Evolutionary conservation across 1,139 yeast genomes (phyloP).

Genomic region (Starmera stellimalicola): DNA sequence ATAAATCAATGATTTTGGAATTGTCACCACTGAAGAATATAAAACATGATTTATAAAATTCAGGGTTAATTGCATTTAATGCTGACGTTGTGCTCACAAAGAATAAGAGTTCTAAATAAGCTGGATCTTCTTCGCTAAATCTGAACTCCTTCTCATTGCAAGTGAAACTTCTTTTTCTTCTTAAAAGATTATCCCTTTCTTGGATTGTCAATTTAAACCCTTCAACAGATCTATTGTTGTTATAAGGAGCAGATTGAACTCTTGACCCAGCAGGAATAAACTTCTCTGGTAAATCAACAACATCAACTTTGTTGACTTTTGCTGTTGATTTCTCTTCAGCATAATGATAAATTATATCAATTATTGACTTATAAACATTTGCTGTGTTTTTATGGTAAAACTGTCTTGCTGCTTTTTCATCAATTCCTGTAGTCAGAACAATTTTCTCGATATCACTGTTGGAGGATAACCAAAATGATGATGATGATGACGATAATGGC

Average conservation of each 20-base stretch:
- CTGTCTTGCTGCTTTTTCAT: neutral
- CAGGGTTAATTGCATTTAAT: conserved; percentile 12
- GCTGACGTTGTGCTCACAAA: conserved; percentile 6
- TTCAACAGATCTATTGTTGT: neutral
- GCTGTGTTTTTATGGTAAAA: conserved; percentile 5
- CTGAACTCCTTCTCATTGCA: conserved; percentile 1
- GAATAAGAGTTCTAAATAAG: conserved; percentile 10
- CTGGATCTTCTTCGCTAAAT: conserved; percentile 6
- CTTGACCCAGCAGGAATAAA: conserved; percentile 7
- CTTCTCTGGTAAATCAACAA: neutral
- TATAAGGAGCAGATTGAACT: conserved; percentile 4
- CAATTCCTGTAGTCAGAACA: conserved; percentile 3
- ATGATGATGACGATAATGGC: neutral
- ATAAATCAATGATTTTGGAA: conserved; percentile 23
- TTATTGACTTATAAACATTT: conserved; percentile 5
- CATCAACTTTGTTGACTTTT: neutral
- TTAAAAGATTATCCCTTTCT: neutral
- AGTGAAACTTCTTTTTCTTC: neutral
- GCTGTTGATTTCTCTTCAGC: conserved; percentile 1
- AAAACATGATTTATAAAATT: conserved; percentile 28
- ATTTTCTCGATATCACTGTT: conserved; percentile 3
- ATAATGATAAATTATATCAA: conserved; percentile 8
- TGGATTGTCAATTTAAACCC: neutral
- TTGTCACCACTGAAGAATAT: conserved; percentile 31
- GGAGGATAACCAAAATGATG: neutral